Conservation (phyloP, 2,329 filamentous ascomycete genomes). For the Claviceps sp. region DNA sequence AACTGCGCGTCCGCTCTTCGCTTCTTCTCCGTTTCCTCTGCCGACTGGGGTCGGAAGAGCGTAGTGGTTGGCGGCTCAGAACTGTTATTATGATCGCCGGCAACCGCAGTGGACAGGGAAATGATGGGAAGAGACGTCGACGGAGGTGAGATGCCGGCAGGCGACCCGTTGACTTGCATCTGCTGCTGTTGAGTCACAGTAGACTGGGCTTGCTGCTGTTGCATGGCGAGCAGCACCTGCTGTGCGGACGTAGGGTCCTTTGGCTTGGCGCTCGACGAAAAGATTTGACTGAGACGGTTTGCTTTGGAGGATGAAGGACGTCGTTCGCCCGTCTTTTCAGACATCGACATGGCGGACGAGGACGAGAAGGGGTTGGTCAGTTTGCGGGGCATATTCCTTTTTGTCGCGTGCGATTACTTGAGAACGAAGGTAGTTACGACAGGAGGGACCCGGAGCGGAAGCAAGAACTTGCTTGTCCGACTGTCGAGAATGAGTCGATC, state of each 20-base stretch:
- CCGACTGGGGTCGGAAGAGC: constrained; percentile 76
- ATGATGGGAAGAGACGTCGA: constrained; percentile 77
- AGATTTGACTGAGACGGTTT: constrained; percentile 70
- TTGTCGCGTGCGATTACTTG: background rate
- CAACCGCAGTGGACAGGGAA: constrained; percentile 75
- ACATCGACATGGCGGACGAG: constrained; percentile 31
- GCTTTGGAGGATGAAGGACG: constrained; percentile 52
- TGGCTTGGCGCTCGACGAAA: constrained; percentile 65
- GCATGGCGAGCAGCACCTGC: constrained; percentile 53
- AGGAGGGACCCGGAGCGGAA: background rate
- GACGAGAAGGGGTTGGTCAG: constrained; percentile 43
- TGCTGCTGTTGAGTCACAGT: constrained; percentile 7
- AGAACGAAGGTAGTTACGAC: background rate
- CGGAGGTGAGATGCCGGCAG: constrained; percentile 54
- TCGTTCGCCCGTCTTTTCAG: constrained; percentile 40
- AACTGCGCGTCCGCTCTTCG: constrained; percentile 81
- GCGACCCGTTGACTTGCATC: constrained; percentile 26
- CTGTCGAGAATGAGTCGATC: background rate
- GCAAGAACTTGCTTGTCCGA: background rate
- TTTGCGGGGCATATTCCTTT: constrained; percentile 42
- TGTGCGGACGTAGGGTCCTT: constrained; percentile 54
- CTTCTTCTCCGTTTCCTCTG: constrained; percentile 65
- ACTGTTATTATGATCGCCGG: constrained; percentile 56
- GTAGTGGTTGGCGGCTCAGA: constrained; percentile 62
- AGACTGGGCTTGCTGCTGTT: constrained; percentile 28